Conservation (phyloP, 768 basidiomycete genomes). For the Asterophora lycoperdoides region DNA sequence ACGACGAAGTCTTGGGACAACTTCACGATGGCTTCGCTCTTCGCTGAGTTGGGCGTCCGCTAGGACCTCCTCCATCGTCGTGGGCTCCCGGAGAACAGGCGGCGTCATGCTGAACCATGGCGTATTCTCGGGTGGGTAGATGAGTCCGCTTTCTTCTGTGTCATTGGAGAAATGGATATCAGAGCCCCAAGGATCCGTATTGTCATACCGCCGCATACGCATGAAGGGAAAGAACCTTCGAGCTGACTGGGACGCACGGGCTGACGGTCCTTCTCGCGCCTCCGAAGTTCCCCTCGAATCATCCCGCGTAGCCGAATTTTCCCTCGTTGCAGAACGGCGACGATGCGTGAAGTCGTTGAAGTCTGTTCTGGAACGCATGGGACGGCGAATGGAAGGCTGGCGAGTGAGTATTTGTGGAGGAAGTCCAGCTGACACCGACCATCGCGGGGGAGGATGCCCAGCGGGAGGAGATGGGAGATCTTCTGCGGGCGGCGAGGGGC, state of each 20-base stretch:
- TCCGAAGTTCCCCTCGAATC: constrained; percentile 29
- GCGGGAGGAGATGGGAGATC: constrained; percentile 24
- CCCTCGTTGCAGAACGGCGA: constrained; percentile 50
- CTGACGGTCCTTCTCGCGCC: constrained; percentile 20
- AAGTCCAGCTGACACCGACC: constrained; percentile 26
- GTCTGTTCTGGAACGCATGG: constrained; percentile 51
- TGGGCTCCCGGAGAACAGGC: constrained; percentile 12
- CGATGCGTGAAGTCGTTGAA: constrained; percentile 71
- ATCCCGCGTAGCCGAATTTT: constrained; percentile 24
- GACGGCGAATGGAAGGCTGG: constrained; percentile 59
- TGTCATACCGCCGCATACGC: constrained; percentile 40
- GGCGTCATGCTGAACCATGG: constrained; percentile 26
- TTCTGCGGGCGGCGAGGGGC: constrained; percentile 34
- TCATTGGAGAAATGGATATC: constrained; percentile 17
- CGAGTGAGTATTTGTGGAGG: constrained; percentile 39
- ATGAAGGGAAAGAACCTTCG: constrained; percentile 58
- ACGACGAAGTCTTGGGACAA: constrained; percentile 54
- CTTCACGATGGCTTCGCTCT: constrained; percentile 21
- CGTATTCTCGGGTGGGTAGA: constrained; percentile 17
- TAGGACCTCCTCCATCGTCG: constrained; percentile 13
- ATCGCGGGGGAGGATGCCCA: constrained; percentile 25
- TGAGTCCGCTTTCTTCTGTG: background rate
- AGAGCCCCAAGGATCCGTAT: constrained; percentile 21
- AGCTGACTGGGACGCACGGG: constrained; percentile 24
- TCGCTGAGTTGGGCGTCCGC: constrained; percentile 30